Conservation (phyloP, 805 yeast species). For the Candida orba region DNA sequence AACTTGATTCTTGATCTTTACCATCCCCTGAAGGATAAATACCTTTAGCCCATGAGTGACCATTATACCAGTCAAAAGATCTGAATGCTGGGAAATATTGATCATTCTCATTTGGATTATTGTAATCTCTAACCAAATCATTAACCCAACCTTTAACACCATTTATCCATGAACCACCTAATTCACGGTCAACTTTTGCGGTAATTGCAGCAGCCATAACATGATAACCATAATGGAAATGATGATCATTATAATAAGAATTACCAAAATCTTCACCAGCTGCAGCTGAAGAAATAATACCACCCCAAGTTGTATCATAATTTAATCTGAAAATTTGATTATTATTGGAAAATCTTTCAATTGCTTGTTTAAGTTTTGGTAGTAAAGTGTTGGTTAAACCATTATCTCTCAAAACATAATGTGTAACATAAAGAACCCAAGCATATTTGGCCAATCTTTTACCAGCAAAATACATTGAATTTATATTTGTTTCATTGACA, state of each 20-base stretch:
- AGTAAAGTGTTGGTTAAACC: conserved; percentile 44
- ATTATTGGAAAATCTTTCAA: conserved; percentile 63
- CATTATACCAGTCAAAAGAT: conserved; percentile 68
- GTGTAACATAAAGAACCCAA: conserved; percentile 67
- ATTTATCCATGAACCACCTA: conserved; percentile 48
- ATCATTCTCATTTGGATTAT: conserved; percentile 51
- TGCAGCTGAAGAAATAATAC: conserved; percentile 63
- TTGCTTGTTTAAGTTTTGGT: conserved; percentile 55
- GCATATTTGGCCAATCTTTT: conserved; percentile 88
- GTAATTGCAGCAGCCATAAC: conserved; percentile 63
- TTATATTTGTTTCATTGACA: conserved; percentile 44
- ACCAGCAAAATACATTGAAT: conserved; percentile 89
- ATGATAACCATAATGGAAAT: conserved; percentile 71
- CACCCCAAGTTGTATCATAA: conserved; percentile 77
- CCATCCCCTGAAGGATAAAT: conserved; percentile 67
- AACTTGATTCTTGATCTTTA: conserved; percentile 65
- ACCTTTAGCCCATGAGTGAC: conserved; percentile 78
- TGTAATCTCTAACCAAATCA: conserved; percentile 57
- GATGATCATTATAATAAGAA: conserved; percentile 67
- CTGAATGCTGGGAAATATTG: conserved; percentile 57
- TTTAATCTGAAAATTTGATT: conserved; percentile 64
- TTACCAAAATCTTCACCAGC: conserved; percentile 63
- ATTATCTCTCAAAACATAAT: conserved; percentile 54
- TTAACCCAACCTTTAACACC: conserved; percentile 46
- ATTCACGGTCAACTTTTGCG: conserved; percentile 44